Conservation (phyloP, 179 eudicot genomes). For the Dionaea muscipula region DNA sequence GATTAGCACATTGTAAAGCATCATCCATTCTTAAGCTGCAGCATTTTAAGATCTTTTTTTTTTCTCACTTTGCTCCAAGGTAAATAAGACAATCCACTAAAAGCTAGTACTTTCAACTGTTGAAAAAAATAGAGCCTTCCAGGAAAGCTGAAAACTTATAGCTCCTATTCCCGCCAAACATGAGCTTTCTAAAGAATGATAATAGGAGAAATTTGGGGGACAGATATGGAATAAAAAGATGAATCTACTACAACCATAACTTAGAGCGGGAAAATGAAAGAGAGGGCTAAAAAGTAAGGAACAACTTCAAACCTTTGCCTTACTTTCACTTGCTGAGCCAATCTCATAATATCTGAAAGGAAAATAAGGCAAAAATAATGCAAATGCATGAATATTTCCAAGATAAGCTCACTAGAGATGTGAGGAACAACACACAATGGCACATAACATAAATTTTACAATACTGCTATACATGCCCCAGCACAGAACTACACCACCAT, state of each 20-base stretch:
- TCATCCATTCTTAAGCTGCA: too few species aligned
- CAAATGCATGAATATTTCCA: constrained; percentile 2
- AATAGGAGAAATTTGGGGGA: background rate
- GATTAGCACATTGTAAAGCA: too few species aligned
- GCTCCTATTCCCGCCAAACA: background rate
- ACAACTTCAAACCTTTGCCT: constrained; percentile 69
- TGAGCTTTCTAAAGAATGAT: background rate
- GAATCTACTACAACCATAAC: too few species aligned
- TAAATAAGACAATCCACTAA: too few species aligned
- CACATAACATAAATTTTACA: background rate
- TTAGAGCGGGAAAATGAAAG: background rate
- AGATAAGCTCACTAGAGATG: background rate
- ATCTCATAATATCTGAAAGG: constrained; percentile 56
- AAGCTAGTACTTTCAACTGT: too few species aligned
- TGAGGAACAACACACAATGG: background rate
- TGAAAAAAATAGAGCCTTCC: too few species aligned
- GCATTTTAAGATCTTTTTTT: too few species aligned
- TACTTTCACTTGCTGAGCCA: constrained; percentile 81
- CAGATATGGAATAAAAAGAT: background rate
- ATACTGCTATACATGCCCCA: background rate
- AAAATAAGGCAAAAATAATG: constrained; percentile 6
- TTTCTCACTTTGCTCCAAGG: too few species aligned
- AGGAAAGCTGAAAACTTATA: too few species aligned
- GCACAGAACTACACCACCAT: too few species aligned
- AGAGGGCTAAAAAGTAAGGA: constrained; percentile 7